Conservation (phyloP, 257 asterid genomes). For the Cruciata laevipes region DNA sequence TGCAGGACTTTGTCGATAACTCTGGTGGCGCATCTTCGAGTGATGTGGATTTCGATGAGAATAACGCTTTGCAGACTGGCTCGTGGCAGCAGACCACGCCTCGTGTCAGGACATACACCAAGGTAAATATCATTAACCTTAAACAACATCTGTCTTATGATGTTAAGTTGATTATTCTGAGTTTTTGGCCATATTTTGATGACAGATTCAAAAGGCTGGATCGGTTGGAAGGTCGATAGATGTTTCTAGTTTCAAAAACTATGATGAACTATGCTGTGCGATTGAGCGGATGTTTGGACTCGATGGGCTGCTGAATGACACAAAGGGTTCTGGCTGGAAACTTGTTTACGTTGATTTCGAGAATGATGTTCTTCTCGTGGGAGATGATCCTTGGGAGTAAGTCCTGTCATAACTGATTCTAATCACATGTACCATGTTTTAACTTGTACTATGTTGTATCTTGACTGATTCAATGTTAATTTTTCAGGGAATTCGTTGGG, state of each 20-base stretch:
- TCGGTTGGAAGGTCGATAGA: slow-evolving; percentile 95
- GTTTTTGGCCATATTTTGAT: neutral
- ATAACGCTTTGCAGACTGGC: slow-evolving; percentile 44
- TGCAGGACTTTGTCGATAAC: slow-evolving; percentile 76
- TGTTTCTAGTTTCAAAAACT: slow-evolving; percentile 64
- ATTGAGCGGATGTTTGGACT: slow-evolving; percentile 92
- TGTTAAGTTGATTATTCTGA: neutral
- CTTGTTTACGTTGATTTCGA: slow-evolving; percentile 89
- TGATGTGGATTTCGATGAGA: slow-evolving; percentile 69
- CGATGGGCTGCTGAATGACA: slow-evolving; percentile 67
- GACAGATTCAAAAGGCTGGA: slow-evolving; percentile 82
- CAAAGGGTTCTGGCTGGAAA: slow-evolving; percentile 75
- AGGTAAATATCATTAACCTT: slow-evolving; percentile 33
- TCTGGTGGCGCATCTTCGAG: slow-evolving; percentile 90
- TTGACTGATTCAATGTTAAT: neutral
- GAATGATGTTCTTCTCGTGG: slow-evolving; percentile 79
- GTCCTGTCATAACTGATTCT: slow-evolving; percentile 20
- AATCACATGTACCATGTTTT: neutral
- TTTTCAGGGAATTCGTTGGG: slow-evolving; percentile 74
- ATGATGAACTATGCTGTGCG: slow-evolving; percentile 66
- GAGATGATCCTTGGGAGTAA: slow-evolving; percentile 99
- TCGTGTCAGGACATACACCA: slow-evolving; percentile 72
- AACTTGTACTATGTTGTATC: neutral
- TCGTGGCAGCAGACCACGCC: slow-evolving; percentile 73
- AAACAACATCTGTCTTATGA: neutral